Conservation (phyloP, 176 grass and related monocot genomes). For the Carex parvula region DNA sequence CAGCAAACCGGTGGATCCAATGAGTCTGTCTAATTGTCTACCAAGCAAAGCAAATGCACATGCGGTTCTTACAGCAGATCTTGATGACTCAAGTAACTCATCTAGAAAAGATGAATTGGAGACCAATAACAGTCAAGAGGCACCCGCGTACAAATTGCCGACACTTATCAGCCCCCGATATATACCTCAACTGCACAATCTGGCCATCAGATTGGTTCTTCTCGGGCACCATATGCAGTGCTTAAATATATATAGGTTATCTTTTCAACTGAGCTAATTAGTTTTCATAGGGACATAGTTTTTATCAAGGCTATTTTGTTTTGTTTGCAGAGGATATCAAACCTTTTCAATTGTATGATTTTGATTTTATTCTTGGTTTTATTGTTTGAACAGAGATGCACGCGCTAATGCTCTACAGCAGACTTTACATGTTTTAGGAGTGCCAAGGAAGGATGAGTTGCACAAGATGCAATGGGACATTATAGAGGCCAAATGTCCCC, state of each 20-base stretch:
- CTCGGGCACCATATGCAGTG: slow-evolving; percentile 46
- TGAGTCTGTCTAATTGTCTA: slow-evolving; percentile 39
- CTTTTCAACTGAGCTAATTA: neutral
- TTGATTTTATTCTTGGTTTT: neutral
- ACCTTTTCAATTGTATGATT: neutral
- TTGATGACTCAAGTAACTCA: neutral
- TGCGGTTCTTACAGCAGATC: neutral
- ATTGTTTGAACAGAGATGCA: slow-evolving; percentile 32
- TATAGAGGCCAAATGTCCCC: slow-evolving; percentile 38
- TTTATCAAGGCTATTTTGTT: neutral
- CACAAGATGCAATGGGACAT: slow-evolving; percentile 37
- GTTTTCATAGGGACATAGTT: neutral
- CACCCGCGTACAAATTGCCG: slow-evolving; percentile 28
- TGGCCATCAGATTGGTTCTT: slow-evolving; percentile 43
- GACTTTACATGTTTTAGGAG: slow-evolving; percentile 51
- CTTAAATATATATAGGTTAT: slow-evolving; percentile 53
- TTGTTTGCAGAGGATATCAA: neutral
- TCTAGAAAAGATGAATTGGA: slow-evolving; percentile 20
- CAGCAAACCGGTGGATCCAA: slow-evolving; percentile 54
- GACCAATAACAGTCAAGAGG: neutral
- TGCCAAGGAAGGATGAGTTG: slow-evolving; percentile 54
- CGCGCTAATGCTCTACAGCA: slow-evolving; percentile 42
- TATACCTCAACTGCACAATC: slow-evolving; percentile 40
- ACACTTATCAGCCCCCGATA: slow-evolving; percentile 46
- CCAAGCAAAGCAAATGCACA: slow-evolving; percentile 17